Evolutionary conservation across 2,329 filamentous ascomycete species (phyloP), one percentile per base, ranked within the genome.

Genomic region (Xylaria sp.): DNA sequence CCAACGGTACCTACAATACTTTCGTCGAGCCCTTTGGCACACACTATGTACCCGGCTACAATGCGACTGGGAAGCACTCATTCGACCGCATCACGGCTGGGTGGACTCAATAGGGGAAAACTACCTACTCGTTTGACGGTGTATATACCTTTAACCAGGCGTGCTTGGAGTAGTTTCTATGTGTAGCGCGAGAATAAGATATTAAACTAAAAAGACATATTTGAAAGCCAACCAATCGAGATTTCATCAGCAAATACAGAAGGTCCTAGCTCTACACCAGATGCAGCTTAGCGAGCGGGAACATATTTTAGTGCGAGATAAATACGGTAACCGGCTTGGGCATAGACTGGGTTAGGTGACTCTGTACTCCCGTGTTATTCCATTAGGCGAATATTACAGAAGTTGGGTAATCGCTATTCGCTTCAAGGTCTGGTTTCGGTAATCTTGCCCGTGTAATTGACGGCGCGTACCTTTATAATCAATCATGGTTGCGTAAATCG

Each of bases 1-100:
- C 71, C 18, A 65, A 64, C 2, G 69, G 54, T 8, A 67, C 64
- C 20, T 73, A 73, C 51, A 71, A 71, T 56, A 71, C 66, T 28
- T 69, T 71, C 20, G 20, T 69, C 41, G 54, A 72, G 61, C 56
- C 52, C 57, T 72, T 72, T 12, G 70, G 70, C 20, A 66, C 61
- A 13, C 46, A 44, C 20, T 71, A 59, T 15, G 66, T 71, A 8
- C 37, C 46, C 2, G 69, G 69, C 7, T 71, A 61, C 48, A 71
- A 71, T 28, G 48, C 69, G 1, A 69, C 63, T 15, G 69, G 69
- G 12, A 66, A 71, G 58, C 65, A 63, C 31, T 65, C 63, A 8
- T 71, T 71, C 18, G 69, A 71, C 55, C 65, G 65, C 25, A 66
- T 71, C 46, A 65, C 61, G 1, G 56, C 34, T 1, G 65, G 57